Conservation (phyloP, 2,329 filamentous ascomycete genomes). For the Calonectria pauciramosa region DNA sequence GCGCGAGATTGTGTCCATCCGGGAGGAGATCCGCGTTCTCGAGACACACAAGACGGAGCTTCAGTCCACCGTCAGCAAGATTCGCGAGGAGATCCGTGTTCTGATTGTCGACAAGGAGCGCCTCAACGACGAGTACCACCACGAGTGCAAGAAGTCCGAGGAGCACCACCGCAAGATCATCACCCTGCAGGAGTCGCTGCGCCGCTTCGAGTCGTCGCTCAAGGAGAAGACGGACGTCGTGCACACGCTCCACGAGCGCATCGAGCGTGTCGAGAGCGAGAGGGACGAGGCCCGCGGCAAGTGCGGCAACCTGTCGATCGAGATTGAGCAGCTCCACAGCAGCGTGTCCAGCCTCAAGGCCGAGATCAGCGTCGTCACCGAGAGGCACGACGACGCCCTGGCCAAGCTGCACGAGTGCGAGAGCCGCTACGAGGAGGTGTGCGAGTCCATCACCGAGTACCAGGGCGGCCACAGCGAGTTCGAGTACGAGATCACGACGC, state of each 20-base stretch:
- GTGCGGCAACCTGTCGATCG: not conserved
- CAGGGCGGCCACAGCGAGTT: slow-evolving; percentile 10
- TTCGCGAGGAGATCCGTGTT: not conserved
- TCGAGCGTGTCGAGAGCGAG: not conserved
- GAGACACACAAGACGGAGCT: not conserved
- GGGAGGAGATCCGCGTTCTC: not conserved
- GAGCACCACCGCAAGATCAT: slow-evolving; percentile 7
- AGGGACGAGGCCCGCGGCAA: not conserved
- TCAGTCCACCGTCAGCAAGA: not conserved
- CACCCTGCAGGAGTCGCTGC: not conserved
- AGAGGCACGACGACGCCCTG: not conserved
- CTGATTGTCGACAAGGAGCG: slow-evolving; percentile 5
- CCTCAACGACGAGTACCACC: not conserved
- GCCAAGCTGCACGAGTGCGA: not conserved
- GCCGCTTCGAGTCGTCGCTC: not conserved
- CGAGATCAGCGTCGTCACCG: not conserved
- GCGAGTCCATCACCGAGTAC: slow-evolving; percentile 5
- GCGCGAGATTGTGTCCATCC: not conserved
- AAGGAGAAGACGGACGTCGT: not conserved
- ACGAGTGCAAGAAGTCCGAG: slow-evolving; percentile 2
- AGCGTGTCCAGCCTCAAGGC: not conserved
- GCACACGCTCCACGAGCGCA: not conserved
- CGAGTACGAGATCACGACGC: slow-evolving; percentile 4
- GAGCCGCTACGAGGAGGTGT: not conserved
- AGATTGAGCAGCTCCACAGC: slow-evolving; percentile 2